Base-by-base conservation (phyloP, 164 flowering plant genomes). In the Umbilicus rupestris region DNA sequence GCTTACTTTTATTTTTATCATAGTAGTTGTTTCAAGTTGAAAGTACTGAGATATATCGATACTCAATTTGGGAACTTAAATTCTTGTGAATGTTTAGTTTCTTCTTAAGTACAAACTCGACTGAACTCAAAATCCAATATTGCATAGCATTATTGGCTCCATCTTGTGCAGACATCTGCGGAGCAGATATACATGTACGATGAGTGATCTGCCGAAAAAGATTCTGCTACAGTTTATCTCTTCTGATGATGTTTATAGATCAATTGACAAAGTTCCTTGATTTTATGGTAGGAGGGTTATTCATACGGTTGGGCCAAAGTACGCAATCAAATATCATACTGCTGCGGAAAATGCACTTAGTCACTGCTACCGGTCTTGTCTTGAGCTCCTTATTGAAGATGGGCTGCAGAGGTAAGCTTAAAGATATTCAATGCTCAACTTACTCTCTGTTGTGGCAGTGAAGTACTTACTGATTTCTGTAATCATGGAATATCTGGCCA, bases 291-390 rank as follows among this genome's bases (percentile, higher is more conserved):
- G 99, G 96, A 87, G 84, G 77, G 88, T 95, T 52, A 87, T 95
- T 72, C 99, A 95, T 77, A 95, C 99, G 15, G 99, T 95, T 62
- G 98, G 98, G 67, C 99, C 99, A 39, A 95, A 95, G 81, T 95
- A 95, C 84, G 97, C 99, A 17, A 87, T 95, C 45, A 95, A 95
- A 72, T 95, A 95, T 75, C 99, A 95, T 73, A 92, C 99, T 47
- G 99, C 99, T 66, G 99, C 98, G 26, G 99, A 95, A 79, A 95
- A 90, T 87, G 97, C 99, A 70, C 71, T 95, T 49, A 90, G 99
- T 66, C 98, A 92, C 73, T 95, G 99, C 78, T 95, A 95, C 57
- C 92, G 98, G 7, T 87, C 98, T 75, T 95, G 99, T 79, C 90
- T 95, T 73, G 99, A 95, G 76, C 92, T 92, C 76, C 98, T 95